A percentile compares a stretch with the other conserved stretches of the same genome.
phyloP scores from a whole-genome alignment of 2,329 filamentous ascomycete genomes.

The Fusarium siculi region DNA sequence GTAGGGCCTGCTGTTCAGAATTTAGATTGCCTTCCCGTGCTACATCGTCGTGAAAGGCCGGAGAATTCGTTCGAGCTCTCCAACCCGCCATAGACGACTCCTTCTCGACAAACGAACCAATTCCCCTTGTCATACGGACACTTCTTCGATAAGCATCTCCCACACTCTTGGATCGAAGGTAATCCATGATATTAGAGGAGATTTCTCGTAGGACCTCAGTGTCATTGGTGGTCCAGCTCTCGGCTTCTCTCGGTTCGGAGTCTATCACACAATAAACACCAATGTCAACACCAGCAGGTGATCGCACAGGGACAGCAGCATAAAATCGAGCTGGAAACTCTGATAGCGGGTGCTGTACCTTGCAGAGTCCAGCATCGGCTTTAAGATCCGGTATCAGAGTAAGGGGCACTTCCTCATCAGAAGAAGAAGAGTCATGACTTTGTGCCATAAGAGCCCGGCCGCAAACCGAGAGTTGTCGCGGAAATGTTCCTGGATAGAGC shows the following conservation, averaged over 20 bases:
- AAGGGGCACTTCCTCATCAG: slow-evolving; percentile 43
- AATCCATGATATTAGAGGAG: slow-evolving; percentile 50
- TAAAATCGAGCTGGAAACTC: slow-evolving; percentile 49
- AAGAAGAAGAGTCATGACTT: not conserved
- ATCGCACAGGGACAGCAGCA: slow-evolving; percentile 54
- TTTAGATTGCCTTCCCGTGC: slow-evolving; percentile 24
- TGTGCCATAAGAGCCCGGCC: slow-evolving; percentile 40
- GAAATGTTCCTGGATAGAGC: slow-evolving; percentile 43
- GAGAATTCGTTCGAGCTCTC: slow-evolving; percentile 22
- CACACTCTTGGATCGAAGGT: slow-evolving; percentile 48
- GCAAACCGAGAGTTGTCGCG: slow-evolving; percentile 44
- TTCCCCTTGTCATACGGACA: slow-evolving; percentile 53
- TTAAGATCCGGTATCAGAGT: slow-evolving; percentile 50
- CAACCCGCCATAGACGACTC: slow-evolving; percentile 46
- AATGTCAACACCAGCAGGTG: slow-evolving; percentile 53
- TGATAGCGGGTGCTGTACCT: slow-evolving; percentile 34
- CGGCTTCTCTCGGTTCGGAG: slow-evolving; percentile 5
- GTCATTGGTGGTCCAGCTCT: slow-evolving; percentile 41
- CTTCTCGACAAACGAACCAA: slow-evolving; percentile 52
- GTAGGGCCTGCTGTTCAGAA: slow-evolving; percentile 23
- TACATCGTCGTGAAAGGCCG: slow-evolving; percentile 16
- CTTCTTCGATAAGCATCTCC: slow-evolving; percentile 45
- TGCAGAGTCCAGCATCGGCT: slow-evolving; percentile 44
- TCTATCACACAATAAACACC: slow-evolving; percentile 51
- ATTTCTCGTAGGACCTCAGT: slow-evolving; percentile 43